phyloP scores from a whole-genome alignment of 352 stramenopile species.

The Phytopythium ostracodes region DNA sequence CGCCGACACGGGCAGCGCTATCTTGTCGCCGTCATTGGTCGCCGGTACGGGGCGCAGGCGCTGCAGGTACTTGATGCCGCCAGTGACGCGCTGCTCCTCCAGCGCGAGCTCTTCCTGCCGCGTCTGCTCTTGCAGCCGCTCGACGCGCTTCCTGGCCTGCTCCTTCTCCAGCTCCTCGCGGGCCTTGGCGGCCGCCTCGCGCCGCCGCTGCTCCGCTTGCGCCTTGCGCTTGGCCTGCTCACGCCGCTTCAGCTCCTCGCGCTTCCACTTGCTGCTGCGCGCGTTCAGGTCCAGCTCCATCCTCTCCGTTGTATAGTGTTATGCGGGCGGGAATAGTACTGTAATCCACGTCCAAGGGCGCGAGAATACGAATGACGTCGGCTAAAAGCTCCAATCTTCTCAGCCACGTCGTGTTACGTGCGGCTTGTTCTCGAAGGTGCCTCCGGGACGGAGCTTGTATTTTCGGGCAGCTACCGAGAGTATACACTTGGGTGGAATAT shows the following conservation, averaged over 20 bases:
- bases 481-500: no score
- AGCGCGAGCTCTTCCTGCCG: slow-evolving; percentile 40
- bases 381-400: no score
- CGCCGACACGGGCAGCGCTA: slow-evolving; percentile 67
- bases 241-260: slow-evolving; percentile 55
- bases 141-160: slow-evolving; percentile 39
- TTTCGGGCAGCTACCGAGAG: no score
- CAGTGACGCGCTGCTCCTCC: slow-evolving; percentile 69
- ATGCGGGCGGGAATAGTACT: background rate
- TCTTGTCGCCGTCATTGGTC: slow-evolving; percentile 62
- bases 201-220: slow-evolving; percentile 42
- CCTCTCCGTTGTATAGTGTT: background rate
- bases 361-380: background rate
- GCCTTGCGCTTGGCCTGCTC: slow-evolving; percentile 36
- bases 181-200: slow-evolving; percentile 33
- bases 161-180: slow-evolving; percentile 35
- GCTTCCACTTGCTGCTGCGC: slow-evolving; percentile 65
- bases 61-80: slow-evolving; percentile 62
- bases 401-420: no score
- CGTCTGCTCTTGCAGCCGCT: slow-evolving; percentile 38
- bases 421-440: background rate
- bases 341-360: background rate
- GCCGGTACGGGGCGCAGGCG: slow-evolving; percentile 44
- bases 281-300: slow-evolving; percentile 77
- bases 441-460: no score